Evolutionary conservation across 2,329 filamentous ascomycete species (phyloP), one percentile per base, ranked within the genome.

Genomic region (Sarocladiaceae sp.): DNA sequence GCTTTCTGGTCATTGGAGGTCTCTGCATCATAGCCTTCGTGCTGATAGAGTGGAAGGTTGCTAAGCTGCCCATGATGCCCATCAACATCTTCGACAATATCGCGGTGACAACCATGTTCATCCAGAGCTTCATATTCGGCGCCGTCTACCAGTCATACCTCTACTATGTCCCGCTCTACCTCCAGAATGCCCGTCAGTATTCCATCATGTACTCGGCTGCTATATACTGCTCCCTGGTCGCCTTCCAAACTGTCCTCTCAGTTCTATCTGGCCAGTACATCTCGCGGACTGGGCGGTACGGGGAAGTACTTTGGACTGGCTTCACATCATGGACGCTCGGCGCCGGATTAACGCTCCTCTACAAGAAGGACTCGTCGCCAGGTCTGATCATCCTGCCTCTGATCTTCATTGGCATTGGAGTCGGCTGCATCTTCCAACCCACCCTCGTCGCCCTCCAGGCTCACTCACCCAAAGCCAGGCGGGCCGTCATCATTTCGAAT

Each of bases 31-130:
- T 54, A 3, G 47, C 85, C 13, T 91, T 93, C 61, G 65, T 82
- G 48, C 41, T 87, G 4, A 76, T 82, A 51, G 86, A 94, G 63
- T 80, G 76, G 67, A 81, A 80, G 51, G 54, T 85, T 20, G 84
- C 87, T 21, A 76, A 72, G 27, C 87, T 85, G 49, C 88, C 88
- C 0, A 72, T 93, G 45, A 87, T 93, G 62, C 87, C 87, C n/a
- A n/a, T 78, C 4, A 58, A 64, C 6, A 69, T 83, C 29, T 83
- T 81, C 58, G 68, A 62, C 29, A 77, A 70, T 48, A 60, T 61
- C 15, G 68, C 77, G 6, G 65, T 83, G 6, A 62, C 65, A 18
- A 65, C 74, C 6, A 70, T 85, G 48, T 62, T 83, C 39, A 32
- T 69, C 3, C 76, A 83, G 53, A 76, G 72, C 54, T 74, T 83